Evolutionary conservation across 139 green algal genomes (phyloP).

Genomic region (Ettlia oleoabundans): DNA sequence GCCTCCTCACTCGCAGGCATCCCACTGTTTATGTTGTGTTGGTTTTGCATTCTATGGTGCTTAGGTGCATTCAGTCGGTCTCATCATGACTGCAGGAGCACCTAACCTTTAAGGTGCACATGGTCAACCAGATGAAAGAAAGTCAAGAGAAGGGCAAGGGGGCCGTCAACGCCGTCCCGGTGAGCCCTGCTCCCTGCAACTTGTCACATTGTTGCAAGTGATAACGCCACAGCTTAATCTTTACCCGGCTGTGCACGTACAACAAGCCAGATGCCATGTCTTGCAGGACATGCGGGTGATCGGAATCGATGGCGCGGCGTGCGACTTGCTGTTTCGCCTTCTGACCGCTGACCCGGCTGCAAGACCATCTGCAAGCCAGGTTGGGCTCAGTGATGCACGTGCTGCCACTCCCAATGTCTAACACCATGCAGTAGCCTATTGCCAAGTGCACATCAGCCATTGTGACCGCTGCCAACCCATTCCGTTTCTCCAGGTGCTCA

Average conservation of each 20-base stretch:
- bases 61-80: too few relatives aligned
- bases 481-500: slow-evolving; percentile 33
- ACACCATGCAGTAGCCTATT: too few relatives aligned
- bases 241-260: too few relatives aligned
- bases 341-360: slow-evolving; percentile 46
- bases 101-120: slow-evolving; percentile 27
- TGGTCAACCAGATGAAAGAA: slow-evolving; percentile 27
- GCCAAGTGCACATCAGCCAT: background rate
- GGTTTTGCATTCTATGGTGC: too few relatives aligned
- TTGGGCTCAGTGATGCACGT: background rate
- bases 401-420: background rate
- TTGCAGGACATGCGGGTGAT: slow-evolving; percentile 28
- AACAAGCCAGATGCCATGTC: too few relatives aligned
- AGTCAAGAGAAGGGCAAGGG: slow-evolving; percentile 18
- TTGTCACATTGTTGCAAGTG: too few relatives aligned
- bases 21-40: too few relatives aligned
- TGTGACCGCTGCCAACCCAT: too few relatives aligned
- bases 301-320: slow-evolving; percentile 27
- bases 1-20: too few relatives aligned
- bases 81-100: slow-evolving; percentile 18
- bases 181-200: background rate
- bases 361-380: slow-evolving; percentile 26
- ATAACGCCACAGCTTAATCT: too few relatives aligned
- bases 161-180: background rate
- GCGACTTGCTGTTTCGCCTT: slow-evolving; percentile 37